A percentile compares a stretch with the other conserved stretches of the same genome.
Evolutionary conservation across 2,329 filamentous ascomycete species (phyloP).

Genomic region (Claviceps maximensis): DNA sequence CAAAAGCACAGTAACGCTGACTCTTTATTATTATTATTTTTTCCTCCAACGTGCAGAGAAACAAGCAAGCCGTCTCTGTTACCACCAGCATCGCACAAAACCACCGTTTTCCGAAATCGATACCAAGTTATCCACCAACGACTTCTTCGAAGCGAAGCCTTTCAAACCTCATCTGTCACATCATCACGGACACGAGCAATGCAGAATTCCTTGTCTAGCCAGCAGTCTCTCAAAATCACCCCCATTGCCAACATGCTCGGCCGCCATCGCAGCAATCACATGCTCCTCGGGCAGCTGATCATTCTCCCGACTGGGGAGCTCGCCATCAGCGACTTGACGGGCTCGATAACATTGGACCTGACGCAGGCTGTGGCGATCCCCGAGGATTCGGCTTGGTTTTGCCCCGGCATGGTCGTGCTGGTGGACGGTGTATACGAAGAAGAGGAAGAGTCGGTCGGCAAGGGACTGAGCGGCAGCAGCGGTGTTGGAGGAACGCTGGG

Average conservation of each 20-base stretch:
- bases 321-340: conserved; percentile 74
- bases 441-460: conserved; percentile 59
- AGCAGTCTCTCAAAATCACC: conserved; percentile 74
- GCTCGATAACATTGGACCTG: conserved; percentile 75
- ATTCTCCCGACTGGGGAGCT: conserved; percentile 70
- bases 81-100: conserved; percentile 69
- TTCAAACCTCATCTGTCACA: conserved; percentile 69
- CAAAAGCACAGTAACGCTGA: neutral
- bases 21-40: too few relatives aligned
- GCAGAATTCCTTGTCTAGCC: conserved; percentile 45
- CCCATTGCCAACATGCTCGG: conserved; percentile 66
- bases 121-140: conserved; percentile 90
- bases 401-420: conserved; percentile 89
- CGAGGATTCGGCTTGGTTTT: conserved; percentile 80
- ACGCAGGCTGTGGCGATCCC: conserved; percentile 70
- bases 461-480: conserved; percentile 59
- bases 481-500: conserved; percentile 84
- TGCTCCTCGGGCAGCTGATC: conserved; percentile 73
- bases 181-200: conserved; percentile 40
- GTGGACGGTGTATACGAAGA: conserved; percentile 96
- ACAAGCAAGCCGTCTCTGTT: conserved; percentile 55
- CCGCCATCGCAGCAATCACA: conserved; percentile 69
- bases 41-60: conserved; percentile 29
- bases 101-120: conserved; percentile 71
- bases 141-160: conserved; percentile 81